These are phyloP conservation scores for Cardiospermum halicacabum DNA, from an alignment of 345 rosid species.

Conservation along the genomic window DNA sequence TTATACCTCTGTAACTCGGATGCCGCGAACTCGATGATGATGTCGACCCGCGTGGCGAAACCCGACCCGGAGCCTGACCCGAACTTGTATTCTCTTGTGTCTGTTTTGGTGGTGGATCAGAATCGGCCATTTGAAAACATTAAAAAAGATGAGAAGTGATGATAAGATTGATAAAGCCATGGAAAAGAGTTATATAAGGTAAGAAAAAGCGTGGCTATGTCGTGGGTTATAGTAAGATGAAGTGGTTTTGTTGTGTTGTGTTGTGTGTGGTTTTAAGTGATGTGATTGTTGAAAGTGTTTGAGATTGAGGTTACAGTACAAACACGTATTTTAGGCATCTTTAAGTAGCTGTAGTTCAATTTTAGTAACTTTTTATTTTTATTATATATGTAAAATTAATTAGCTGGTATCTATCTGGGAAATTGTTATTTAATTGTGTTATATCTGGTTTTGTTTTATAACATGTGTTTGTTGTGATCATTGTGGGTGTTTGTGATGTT, in stretches of 20 bases:
- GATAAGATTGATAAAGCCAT: background rate
- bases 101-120: conserved; percentile 11
- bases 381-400: too few relatives aligned
- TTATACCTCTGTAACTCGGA: conserved; percentile 45
- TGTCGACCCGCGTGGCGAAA: conserved; percentile 20
- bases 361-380: too few relatives aligned
- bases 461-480: too few relatives aligned
- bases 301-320: background rate
- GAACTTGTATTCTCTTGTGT: too few relatives aligned
- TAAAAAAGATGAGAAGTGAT: too few relatives aligned
- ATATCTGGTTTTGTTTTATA: too few relatives aligned
- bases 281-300: conserved; percentile 3
- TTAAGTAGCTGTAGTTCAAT: too few relatives aligned
- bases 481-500: too few relatives aligned
- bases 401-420: conserved; percentile 32
- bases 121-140: conserved; percentile 20
- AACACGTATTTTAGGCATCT: conserved; percentile 36
- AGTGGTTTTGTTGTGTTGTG: background rate
- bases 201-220: conserved; percentile 30
- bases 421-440: too few relatives aligned
- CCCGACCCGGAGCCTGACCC: too few relatives aligned
- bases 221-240: conserved; percentile 17
- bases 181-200: conserved; percentile 2
- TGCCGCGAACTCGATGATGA: conserved; percentile 37
- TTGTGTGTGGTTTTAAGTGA: background rate